A percentile compares a stretch with the other conserved stretches of the same genome.
Conservation (phyloP, 2,329 filamentous ascomycete genomes). For the Colletotrichum cereale region DNA sequence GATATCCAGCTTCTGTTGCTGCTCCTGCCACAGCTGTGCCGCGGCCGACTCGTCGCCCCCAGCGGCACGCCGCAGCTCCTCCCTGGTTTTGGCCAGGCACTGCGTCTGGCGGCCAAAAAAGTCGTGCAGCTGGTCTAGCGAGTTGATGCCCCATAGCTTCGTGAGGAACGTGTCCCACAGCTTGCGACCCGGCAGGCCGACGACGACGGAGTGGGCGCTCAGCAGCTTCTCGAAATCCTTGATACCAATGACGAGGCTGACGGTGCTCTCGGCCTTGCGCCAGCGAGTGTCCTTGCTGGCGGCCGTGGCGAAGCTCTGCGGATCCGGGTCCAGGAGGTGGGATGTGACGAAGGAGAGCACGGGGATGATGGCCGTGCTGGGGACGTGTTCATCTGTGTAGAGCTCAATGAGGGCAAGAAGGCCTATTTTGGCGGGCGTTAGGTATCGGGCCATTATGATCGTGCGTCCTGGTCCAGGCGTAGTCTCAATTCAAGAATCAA, state of each 20-base stretch:
- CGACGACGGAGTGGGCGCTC: conserved; percentile 61
- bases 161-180: conserved; percentile 89
- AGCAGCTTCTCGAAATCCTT: conserved; percentile 72
- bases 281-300: conserved; percentile 52
- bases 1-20: conserved; percentile 61
- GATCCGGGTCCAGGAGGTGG: conserved; percentile 69
- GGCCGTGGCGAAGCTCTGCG: conserved; percentile 47
- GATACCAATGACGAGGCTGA: conserved; percentile 67
- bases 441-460: conserved; percentile 77
- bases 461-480: neutral
- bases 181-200: conserved; percentile 78
- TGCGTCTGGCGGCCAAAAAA: conserved; percentile 75
- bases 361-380: conserved; percentile 77
- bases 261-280: conserved; percentile 62
- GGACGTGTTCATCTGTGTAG: conserved; percentile 80
- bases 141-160: conserved; percentile 86
- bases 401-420: conserved; percentile 84
- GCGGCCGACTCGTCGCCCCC: conserved; percentile 59
- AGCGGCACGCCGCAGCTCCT: conserved; percentile 68
- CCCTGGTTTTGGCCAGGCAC: conserved; percentile 72
- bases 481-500: neutral
- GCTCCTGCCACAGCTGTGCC: conserved; percentile 31
- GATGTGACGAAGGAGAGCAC: conserved; percentile 84
- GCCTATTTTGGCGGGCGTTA: conserved; percentile 90
- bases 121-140: conserved; percentile 81